Base-by-base conservation (phyloP, 495 filamentous ascomycete species). In the Rusavskia elegans region DNA sequence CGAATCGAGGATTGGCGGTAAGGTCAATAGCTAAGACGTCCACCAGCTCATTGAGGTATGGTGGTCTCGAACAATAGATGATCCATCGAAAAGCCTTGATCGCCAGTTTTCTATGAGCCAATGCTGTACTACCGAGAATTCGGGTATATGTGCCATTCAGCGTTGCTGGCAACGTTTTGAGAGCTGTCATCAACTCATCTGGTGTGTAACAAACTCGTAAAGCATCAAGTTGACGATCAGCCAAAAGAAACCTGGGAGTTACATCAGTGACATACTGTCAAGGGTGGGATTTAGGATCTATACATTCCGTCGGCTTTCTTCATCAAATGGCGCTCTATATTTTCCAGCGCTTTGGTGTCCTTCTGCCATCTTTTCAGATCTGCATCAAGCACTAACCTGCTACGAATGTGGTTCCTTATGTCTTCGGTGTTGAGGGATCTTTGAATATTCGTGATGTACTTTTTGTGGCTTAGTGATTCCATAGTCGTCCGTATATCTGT, bases 201-300 rank as follows among this genome's bases (percentile, higher is more conserved):
- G 55, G 6, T 21, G 55, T 59, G 11, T 44, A 38, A 54, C 65
- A 71, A 45, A 54, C 56, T 53, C 54, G 54, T 16, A 73, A 59
- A 13, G 23, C 57, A 37, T 72, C 63, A 20, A 73, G 53, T 53
- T 72, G 68, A 57, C 64, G 70, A 42, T 55, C 66, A 64, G 71
- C 46, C 67, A 35, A 3, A 35, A 9, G 64, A 45, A 74, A 72
- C 68, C 68, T 73, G 51, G 45, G 10, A 13, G 49, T 17, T 49
- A 14, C 48, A 55, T 39, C 32, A 35, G 9, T 55, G 4, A 13
- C 55, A 51, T 19, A 23, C 46, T 51, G 35, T 27, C 9, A 36
- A 59, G 51, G 57, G 36, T 23, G 20, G 51, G 29, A 3, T 38
- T 39, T 17, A 32, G 55, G 49, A 44, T 14, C 36, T 64, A 56